Conservation (phyloP, 1,139 yeast species). For the Yamadazyma sp. region DNA sequence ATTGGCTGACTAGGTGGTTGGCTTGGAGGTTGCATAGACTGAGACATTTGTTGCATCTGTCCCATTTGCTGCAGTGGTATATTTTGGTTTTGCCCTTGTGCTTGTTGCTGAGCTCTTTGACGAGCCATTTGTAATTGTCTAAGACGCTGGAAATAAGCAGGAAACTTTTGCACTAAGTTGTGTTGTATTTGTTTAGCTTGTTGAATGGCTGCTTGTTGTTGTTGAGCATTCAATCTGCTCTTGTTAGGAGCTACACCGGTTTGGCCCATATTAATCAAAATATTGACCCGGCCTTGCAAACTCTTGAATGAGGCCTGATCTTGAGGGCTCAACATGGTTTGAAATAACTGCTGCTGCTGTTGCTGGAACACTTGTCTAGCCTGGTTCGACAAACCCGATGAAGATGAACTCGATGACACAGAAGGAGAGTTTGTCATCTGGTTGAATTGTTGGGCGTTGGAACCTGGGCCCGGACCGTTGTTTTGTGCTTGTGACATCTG, state of each 20-base stretch:
- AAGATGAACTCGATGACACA: constrained; percentile 1
- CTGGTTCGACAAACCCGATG: constrained; percentile 12
- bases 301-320: constrained; percentile 48
- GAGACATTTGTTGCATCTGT: constrained; percentile 5
- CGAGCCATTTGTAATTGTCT: constrained; percentile 43
- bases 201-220: constrained; percentile 47
- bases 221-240: constrained; percentile 43
- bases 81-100: constrained; percentile 8
- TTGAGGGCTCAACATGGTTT: constrained; percentile 40
- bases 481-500: constrained; percentile 3
- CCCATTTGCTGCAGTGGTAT: constrained; percentile 6
- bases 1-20: constrained; percentile 1
- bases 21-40: constrained; percentile 1
- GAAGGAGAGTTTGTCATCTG: neutral
- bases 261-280: constrained; percentile 47
- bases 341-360: constrained; percentile 50
- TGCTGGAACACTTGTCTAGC: constrained; percentile 28
- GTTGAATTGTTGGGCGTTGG: constrained; percentile 1
- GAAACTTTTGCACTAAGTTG: constrained; percentile 44
- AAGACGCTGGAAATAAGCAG: constrained; percentile 44
- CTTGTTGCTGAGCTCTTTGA: constrained; percentile 32
- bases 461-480: constrained; percentile 2
- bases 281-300: constrained; percentile 40
- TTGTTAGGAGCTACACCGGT: constrained; percentile 47
- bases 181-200: constrained; percentile 47